These are phyloP conservation scores for Ulota crispa DNA, from an alignment of 225 moss, liverwort and hornwort genomes.

Conservation along the genomic window DNA sequence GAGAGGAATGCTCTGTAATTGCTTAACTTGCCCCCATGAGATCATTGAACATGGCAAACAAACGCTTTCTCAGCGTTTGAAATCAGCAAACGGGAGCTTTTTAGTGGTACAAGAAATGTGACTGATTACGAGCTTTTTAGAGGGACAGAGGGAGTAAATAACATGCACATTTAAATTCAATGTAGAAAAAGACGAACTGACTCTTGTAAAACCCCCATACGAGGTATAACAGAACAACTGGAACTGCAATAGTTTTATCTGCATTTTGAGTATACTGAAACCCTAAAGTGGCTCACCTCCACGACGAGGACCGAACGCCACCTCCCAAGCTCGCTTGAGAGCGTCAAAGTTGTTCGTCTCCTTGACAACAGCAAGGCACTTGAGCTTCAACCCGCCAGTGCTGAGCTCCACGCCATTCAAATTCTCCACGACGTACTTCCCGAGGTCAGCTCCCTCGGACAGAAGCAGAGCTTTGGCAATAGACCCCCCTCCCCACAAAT, in stretches of 20 bases:
- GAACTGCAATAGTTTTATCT: neutral
- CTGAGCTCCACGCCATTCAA: conserved; percentile 54
- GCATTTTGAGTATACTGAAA: neutral
- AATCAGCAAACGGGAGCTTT: too few relatives aligned
- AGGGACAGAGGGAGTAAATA: too few relatives aligned
- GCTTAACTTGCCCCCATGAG: too few relatives aligned
- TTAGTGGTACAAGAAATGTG: too few relatives aligned
- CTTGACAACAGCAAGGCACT: conserved; percentile 36
- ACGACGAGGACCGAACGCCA: conserved; percentile 35
- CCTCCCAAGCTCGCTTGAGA: conserved; percentile 54
- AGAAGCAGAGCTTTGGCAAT: conserved; percentile 1
- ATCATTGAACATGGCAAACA: too few relatives aligned
- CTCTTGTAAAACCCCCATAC: conserved; percentile 2
- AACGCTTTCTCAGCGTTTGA: too few relatives aligned
- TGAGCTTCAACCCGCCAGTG: conserved; percentile 59
- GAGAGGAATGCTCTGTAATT: too few relatives aligned
- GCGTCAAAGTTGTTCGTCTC: conserved; percentile 46
- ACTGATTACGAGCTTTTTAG: too few relatives aligned
- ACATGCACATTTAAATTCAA: conserved; percentile 8
- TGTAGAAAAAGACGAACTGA: neutral
- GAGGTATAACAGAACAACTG: neutral
- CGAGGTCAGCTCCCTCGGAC: conserved; percentile 21
- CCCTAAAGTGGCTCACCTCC: conserved; percentile 43
- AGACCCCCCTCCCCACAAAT: conserved; percentile 39
- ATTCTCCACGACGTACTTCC: conserved; percentile 38